Evolutionary conservation across 768 basidiomycete species (phyloP), one percentile per base, ranked within the genome.

Genomic region (Tulasnella sp.): DNA sequence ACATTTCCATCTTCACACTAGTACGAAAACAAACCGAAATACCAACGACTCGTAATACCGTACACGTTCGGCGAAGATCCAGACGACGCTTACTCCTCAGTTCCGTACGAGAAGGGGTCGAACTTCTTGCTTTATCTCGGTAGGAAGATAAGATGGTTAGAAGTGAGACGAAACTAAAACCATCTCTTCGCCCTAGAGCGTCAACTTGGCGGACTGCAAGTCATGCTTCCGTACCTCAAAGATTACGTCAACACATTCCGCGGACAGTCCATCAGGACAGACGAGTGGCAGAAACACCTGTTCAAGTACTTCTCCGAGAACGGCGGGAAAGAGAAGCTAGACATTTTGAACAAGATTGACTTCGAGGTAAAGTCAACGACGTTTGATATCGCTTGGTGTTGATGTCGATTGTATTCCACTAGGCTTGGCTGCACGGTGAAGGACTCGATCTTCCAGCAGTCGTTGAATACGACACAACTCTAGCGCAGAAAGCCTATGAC

Each of bases 31-130:
- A 84, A 83, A 39, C 92, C 93, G 0, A 89, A 88, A 80, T 96
- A 92, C 81, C 94, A 93, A 83, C 85, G 91, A 22, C 86, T 97
- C 40, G 88, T 94, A 7, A 91, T 93, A 78, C 86, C 89, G 31
- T 94, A 92, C 79, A 87, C 91, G 40, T 25, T 58, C 1, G 81
- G 81, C 0, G 79, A 80, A 42, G 80, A 82, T 73, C 80, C 81
- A 6, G 80, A 81, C 72, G 82, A 80, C 38, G 79, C 76, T 12
- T 77, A 77, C 78, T 76, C 74, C 79, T 77, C 81, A 85, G 85
- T 97, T 67, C 92, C 96, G 0, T 97, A 97, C 79, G 92, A 93
- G 82, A 93, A 96, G 83, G 96, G 96, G 34, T 87, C 93, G 8
- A 97, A 95, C 81, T 89, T 99, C 79, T 84, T 99, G 19, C 87